Evolutionary conservation across 257 asterid species (phyloP).

Genomic region (Nicotiana undulata): DNA sequence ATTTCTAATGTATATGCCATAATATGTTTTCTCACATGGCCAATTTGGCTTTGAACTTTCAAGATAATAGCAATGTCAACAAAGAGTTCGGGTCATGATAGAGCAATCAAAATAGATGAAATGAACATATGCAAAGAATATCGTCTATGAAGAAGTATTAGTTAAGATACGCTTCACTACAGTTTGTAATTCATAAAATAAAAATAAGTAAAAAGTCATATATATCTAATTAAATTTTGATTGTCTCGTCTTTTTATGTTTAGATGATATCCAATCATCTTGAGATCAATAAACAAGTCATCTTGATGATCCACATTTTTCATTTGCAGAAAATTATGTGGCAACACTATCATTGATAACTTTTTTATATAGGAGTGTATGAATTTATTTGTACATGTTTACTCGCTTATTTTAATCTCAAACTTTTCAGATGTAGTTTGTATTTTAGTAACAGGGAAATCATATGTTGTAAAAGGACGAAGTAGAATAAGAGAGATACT

Average conservation of each 20-base stretch:
- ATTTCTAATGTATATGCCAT: too few relatives aligned
- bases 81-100: background rate
- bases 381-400: too few relatives aligned
- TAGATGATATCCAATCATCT: background rate
- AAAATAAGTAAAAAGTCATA: background rate
- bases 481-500: too few relatives aligned
- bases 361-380: too few relatives aligned
- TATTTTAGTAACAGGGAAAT: too few relatives aligned
- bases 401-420: too few relatives aligned
- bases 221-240: background rate
- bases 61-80: too few relatives aligned
- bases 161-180: background rate
- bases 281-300: background rate
- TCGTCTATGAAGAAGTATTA: background rate
- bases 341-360: too few relatives aligned
- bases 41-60: background rate
- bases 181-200: background rate
- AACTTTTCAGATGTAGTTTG: too few relatives aligned
- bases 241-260: background rate
- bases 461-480: too few relatives aligned
- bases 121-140: too few relatives aligned
- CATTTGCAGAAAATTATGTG: background rate
- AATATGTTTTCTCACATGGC: background rate
- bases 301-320: background rate
- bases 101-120: background rate